Conservation (phyloP, 2,329 filamentous ascomycete genomes). For the Coniochaeta prunicola region DNA sequence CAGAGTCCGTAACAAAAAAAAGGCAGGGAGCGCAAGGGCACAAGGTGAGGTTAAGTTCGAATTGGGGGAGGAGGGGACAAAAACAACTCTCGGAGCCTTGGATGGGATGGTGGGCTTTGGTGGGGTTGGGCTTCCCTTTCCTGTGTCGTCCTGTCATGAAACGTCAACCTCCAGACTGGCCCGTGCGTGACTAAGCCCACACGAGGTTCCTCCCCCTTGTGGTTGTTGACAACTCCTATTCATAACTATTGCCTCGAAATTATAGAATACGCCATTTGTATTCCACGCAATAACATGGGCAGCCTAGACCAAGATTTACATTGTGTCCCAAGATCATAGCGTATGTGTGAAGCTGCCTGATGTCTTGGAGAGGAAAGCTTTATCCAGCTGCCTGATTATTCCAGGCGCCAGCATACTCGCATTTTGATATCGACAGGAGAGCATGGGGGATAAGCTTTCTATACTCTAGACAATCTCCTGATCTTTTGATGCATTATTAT, state of each 20-base stretch:
- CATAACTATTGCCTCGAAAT: no score
- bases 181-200: not conserved
- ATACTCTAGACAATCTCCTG: conserved; percentile 8
- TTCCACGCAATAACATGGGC: not conserved
- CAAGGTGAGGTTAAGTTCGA: not conserved
- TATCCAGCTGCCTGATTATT: not conserved
- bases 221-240: not conserved
- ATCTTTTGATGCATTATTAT: conserved; percentile 14
- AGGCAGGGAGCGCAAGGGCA: not conserved
- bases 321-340: not conserved
- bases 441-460: not conserved
- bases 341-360: not conserved
- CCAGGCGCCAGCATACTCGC: not conserved
- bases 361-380: not conserved
- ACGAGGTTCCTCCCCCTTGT: not conserved
- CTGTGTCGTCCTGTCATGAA: not conserved
- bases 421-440: not conserved
- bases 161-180: not conserved
- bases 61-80: not conserved
- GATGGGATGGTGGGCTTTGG: not conserved
- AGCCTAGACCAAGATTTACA: not conserved
- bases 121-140: conserved; percentile 2
- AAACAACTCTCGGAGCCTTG: conserved; percentile 3
- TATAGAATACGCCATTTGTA: not conserved
- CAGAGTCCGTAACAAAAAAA: not conserved